Evolutionary conservation across 371 early-diverging fungal species (phyloP).

Genomic region (Mucor racemosus): DNA sequence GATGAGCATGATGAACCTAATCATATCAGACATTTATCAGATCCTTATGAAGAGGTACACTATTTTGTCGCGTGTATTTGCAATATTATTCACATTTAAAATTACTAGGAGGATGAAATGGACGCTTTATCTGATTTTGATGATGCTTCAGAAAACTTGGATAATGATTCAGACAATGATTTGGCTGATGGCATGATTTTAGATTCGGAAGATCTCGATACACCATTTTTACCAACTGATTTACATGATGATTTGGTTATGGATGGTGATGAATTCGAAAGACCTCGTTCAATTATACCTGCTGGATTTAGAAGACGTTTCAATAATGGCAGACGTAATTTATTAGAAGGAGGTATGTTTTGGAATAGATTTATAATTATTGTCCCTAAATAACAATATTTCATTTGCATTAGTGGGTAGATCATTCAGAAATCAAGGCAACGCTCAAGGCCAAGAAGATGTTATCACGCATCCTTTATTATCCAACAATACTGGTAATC

Average conservation of each 20-base stretch:
- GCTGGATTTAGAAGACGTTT: conserved; percentile 33
- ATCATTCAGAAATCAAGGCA: conserved; percentile 32
- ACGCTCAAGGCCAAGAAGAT: conserved; percentile 50
- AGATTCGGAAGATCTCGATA: conserved; percentile 61
- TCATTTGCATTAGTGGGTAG: conserved; percentile 23
- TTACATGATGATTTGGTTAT: conserved; percentile 34
- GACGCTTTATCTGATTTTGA: conserved; percentile 56
- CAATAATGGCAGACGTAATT: conserved; percentile 29
- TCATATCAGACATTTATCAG: conserved; percentile 32
- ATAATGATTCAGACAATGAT: conserved; percentile 51
- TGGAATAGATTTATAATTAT: neutral
- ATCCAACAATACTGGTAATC: conserved; percentile 42
- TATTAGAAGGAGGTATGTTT: conserved; percentile 31
- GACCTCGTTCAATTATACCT: conserved; percentile 43
- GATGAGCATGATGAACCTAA: conserved; percentile 48
- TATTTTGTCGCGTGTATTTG: too few species aligned
- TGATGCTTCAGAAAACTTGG: conserved; percentile 56
- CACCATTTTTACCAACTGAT: conserved; percentile 60
- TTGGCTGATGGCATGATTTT: conserved; percentile 49
- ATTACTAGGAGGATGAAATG: conserved; percentile 39
- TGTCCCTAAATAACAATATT: neutral
- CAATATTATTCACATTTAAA: too few species aligned
- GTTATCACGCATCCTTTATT: conserved; percentile 75
- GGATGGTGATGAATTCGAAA: conserved; percentile 43
- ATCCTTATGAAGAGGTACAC: conserved; percentile 31